Conservation (phyloP, 1,284 basidiomycete genomes). For the Coniferiporia weirii region DNA sequence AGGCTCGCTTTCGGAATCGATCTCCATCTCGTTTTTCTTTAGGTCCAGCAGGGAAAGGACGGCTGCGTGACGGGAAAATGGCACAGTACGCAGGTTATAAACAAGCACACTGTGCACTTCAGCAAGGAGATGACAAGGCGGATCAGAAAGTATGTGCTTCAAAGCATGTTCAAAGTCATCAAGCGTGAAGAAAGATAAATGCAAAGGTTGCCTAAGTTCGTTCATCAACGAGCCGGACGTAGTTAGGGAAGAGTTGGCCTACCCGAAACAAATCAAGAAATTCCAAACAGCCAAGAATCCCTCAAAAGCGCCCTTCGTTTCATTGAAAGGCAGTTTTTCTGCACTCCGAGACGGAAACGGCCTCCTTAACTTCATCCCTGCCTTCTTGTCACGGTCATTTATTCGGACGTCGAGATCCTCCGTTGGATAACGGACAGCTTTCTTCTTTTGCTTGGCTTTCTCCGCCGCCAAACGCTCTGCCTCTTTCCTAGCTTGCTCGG, state of each 20-base stretch:
- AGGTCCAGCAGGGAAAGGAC: slow-evolving; percentile 55
- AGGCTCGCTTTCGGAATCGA: slow-evolving; percentile 33
- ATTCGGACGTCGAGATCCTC: slow-evolving; percentile 79
- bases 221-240: neutral
- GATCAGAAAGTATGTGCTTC: slow-evolving; percentile 67
- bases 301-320: slow-evolving; percentile 70
- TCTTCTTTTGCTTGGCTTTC: slow-evolving; percentile 73
- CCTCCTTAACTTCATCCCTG: slow-evolving; percentile 61
- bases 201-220: slow-evolving; percentile 68
- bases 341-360: slow-evolving; percentile 59
- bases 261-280: slow-evolving; percentile 91
- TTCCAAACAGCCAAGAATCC: slow-evolving; percentile 87
- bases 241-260: slow-evolving; percentile 27
- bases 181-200: slow-evolving; percentile 86
- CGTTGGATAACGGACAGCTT: slow-evolving; percentile 80
- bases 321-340: slow-evolving; percentile 66
- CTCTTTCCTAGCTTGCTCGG: slow-evolving; percentile 56
- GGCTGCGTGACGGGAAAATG: slow-evolving; percentile 65
- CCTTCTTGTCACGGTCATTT: slow-evolving; percentile 72
- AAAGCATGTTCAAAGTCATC: slow-evolving; percentile 92
- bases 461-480: slow-evolving; percentile 64
- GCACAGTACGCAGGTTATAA: slow-evolving; percentile 80
- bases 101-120: slow-evolving; percentile 90
- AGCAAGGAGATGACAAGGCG: slow-evolving; percentile 71
- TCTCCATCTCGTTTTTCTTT: slow-evolving; percentile 37